Base-by-base conservation (phyloP, 1,284 basidiomycete genomes). In the Microbotryum saponariae region DNA sequence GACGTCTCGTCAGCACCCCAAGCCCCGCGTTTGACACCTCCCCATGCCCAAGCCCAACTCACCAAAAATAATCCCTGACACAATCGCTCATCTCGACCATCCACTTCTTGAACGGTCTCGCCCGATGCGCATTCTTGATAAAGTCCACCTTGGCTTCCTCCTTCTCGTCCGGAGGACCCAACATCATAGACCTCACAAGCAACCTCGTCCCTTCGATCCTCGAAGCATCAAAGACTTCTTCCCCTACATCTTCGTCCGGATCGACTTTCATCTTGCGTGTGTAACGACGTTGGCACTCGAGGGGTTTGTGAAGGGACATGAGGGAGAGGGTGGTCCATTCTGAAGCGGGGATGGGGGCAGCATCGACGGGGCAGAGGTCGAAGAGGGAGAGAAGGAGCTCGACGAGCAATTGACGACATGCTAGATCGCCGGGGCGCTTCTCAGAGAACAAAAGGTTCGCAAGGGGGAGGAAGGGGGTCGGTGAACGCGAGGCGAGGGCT, bases 391-490 rank as follows among this genome's bases (percentile, higher is more conserved):
- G 78, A 49, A 94, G 80, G 18, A 96, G 78, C 62, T 98, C 94
- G 56, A 90, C 78, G 56, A 99, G 91, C 56, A 97, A 82, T 73
- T 94, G 91, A 47, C 93, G 84, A 5, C 89, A 88, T 2, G 84
- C 81, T 3, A 97, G 80, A 58, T 98, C 94, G 48, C 94, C 94
- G 0, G 94, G 94, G 74, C 92, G 93, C 79, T 97, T 97, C 78
- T 97, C 93, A 1, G 91, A 93, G 76, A 90, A 97, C 4, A 98
- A 80, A 4, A 98, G 81, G 4, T 83, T 78, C 16, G 91, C 81
- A 10, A 99, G 80, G 62, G 90, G 86, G 1, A 82, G 79, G 74
- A 91, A 97, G 0, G 96, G 96, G 0, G 85, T 83, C 0, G 93
- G 92, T 57, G 86, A 87, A 27, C 84, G 84, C 64, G 83, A 85